Percentiles rank a stretch among this genome's conserved stretches.
Conservation (phyloP, 140 eudicot genomes). For the Senecio squalidus region DNA sequence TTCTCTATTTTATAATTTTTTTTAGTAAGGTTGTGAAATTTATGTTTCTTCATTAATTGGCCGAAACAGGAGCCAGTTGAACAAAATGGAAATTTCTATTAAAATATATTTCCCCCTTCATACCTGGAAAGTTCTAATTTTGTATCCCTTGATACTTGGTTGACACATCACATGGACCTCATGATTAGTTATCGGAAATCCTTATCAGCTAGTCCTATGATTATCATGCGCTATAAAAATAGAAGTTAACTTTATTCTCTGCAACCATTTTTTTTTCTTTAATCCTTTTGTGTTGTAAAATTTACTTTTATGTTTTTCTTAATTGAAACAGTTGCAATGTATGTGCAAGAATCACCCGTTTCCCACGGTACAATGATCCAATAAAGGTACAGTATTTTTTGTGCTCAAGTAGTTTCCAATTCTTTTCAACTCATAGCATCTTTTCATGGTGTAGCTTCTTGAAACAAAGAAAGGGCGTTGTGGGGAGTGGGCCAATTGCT, state of each 20-base stretch:
- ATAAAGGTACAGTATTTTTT: slow-evolving; percentile 50
- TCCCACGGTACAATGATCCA: slow-evolving; percentile 92
- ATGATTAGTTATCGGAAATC: too few relatives aligned
- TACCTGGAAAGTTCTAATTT: too few relatives aligned
- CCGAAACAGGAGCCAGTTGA: too few relatives aligned
- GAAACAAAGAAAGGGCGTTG: slow-evolving; percentile 97
- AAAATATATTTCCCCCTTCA: too few relatives aligned
- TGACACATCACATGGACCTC: too few relatives aligned
- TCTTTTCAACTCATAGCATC: slow-evolving; percentile 9
- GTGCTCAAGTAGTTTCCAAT: slow-evolving; percentile 4
- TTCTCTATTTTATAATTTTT: too few relatives aligned
- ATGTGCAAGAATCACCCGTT: slow-evolving; percentile 79
- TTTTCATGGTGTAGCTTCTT: slow-evolving; percentile 60
- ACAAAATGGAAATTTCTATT: too few relatives aligned
- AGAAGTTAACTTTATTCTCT: not conserved
- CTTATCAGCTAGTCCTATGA: slow-evolving; percentile 5
- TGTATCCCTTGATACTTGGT: too few relatives aligned
- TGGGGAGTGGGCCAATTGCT: slow-evolving; percentile 99
- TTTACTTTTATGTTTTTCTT: slow-evolving; percentile 4
- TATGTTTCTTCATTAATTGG: too few relatives aligned
- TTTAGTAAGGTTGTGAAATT: too few relatives aligned
- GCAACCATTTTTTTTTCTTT: not conserved
- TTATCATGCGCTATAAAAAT: slow-evolving; percentile 1
- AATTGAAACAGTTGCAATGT: slow-evolving; percentile 52
- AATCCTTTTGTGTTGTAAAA: too few relatives aligned